Evolutionary conservation across 495 filamentous ascomycete species (phyloP), one percentile per base, ranked within the genome.

Genomic region (Xylaria scruposa): DNA sequence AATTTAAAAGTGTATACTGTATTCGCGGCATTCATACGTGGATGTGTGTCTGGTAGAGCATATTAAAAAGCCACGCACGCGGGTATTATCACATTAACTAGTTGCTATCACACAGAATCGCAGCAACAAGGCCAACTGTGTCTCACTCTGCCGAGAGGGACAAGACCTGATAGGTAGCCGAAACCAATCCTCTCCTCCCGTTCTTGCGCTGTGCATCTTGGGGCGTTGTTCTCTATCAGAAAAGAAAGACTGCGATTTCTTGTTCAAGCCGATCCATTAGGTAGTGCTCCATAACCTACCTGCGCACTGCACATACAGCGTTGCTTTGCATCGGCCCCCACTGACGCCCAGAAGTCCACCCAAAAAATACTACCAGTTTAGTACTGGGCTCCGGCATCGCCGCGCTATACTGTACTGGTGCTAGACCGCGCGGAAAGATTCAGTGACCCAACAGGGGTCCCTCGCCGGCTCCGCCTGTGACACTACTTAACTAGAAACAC

Each of bases 301-400:
- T 31, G 36, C 36, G 36, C 36, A 8, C 36, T 38, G 36, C 59
- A 38, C 31, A n/a, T 60, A 38, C 60, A 63, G 60, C 21, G 60
- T 60, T 60, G 58, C 29, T 2, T 49, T 19, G 24, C 60, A 42
- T 53, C 44, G 29, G 46, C 42, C 61, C 61, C 61, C 61, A n/a
- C n/a, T n/a, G n/a, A n/a, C n/a, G n/a, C n/a, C n/a, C n/a, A n/a
- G n/a, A n/a, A n/a, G n/a, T n/a, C n/a, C n/a, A n/a, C n/a, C n/a
- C n/a, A 65, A 26, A 51, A 51, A 56, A 13, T 67, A 51, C 49
- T 56, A 21, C 65, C 65, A n/a, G 21, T 67, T 67, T 67, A 44
- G 60, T 63, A 44, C 60, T 63, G 13, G 59, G 60, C 36, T 44
- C 60, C n/a, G 31, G 65, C 8, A 13, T 29, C 2, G 5, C 58